These are phyloP conservation scores for Blastobotrys arbuscula DNA, from an alignment of 1,139 yeast genomes.

Conservation along the genomic window DNA sequence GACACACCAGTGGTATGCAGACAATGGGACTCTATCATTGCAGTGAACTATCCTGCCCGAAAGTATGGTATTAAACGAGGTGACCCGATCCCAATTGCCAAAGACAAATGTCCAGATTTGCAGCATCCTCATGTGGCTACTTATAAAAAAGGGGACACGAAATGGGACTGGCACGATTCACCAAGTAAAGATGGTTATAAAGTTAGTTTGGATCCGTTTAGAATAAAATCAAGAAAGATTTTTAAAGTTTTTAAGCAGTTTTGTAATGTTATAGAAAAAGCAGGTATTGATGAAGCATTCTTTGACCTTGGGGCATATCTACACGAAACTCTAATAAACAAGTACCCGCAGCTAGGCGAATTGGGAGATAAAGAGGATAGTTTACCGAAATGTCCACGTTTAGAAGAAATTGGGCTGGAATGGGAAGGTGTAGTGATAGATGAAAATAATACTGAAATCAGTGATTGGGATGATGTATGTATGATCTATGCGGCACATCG, in stretches of 20 bases:
- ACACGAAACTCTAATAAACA: constrained; percentile 32
- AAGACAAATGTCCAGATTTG: constrained; percentile 65
- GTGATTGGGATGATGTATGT: constrained; percentile 85
- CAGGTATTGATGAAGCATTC: constrained; percentile 92
- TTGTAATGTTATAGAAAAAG: constrained; percentile 61
- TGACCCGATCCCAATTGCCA: constrained; percentile 65
- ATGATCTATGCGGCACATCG: constrained; percentile 60
- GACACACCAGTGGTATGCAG: constrained; percentile 89
- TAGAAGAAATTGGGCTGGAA: constrained; percentile 38
- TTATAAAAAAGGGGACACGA: constrained; percentile 76
- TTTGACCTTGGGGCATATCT: constrained; percentile 67
- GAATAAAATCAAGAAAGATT: constrained; percentile 81
- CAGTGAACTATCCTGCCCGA: constrained; percentile 76
- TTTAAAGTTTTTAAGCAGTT: constrained; percentile 50
- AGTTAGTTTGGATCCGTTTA: constrained; percentile 85
- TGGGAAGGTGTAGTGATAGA: constrained; percentile 28
- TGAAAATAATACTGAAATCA: constrained; percentile 20
- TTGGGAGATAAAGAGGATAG: constrained; percentile 24
- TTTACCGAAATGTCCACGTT: constrained; percentile 40
- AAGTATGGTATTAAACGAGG: constrained; percentile 74
- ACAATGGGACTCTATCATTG: constrained; percentile 87
- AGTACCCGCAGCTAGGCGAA: constrained; percentile 36
- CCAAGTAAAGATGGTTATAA: constrained; percentile 54
- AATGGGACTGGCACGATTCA: constrained; percentile 65
- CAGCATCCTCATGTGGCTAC: constrained; percentile 91